phyloP scores from a whole-genome alignment of 2,329 filamentous ascomycete species.

The Periconia digitata region DNA sequence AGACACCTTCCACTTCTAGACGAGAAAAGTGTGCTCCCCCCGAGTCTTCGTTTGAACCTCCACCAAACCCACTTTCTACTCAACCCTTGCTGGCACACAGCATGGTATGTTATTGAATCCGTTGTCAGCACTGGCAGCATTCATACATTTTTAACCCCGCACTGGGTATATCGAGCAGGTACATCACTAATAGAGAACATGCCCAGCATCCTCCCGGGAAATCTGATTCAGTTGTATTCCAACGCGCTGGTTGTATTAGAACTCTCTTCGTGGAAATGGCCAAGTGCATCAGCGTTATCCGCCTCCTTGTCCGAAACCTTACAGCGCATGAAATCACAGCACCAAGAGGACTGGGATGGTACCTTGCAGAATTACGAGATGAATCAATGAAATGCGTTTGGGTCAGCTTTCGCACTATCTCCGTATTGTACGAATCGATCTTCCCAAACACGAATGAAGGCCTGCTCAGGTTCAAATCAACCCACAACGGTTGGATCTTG shows the following conservation, averaged over 20 bases:
- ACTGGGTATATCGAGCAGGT: constrained; percentile 40
- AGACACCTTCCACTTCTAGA: constrained; percentile 30
- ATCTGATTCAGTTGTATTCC: constrained; percentile 38
- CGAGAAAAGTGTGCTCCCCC: constrained; percentile 23
- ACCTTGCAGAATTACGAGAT: constrained; percentile 28
- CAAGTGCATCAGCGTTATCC: constrained; percentile 30
- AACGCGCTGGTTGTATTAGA: constrained; percentile 39
- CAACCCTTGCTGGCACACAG: constrained; percentile 35
- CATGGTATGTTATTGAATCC: constrained; percentile 33
- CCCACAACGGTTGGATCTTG: too few relatives aligned
- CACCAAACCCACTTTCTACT: constrained; percentile 38
- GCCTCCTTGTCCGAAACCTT: constrained; percentile 34
- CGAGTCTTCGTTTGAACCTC: constrained; percentile 29
- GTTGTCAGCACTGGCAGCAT: constrained; percentile 34
- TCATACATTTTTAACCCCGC: constrained; percentile 36
- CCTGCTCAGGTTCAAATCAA: too few relatives aligned
- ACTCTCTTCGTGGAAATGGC: constrained; percentile 38
- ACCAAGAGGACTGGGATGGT: constrained; percentile 25
- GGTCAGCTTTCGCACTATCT: neutral
- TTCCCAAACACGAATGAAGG: too few relatives aligned
- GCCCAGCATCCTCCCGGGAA: constrained; percentile 27
- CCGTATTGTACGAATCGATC: neutral
- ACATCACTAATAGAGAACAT: constrained; percentile 37
- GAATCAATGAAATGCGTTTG: constrained; percentile 22
- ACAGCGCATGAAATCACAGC: constrained; percentile 35